Base-by-base conservation (phyloP, 2,329 filamentous ascomycete species). In the Calonectria naviculata region DNA sequence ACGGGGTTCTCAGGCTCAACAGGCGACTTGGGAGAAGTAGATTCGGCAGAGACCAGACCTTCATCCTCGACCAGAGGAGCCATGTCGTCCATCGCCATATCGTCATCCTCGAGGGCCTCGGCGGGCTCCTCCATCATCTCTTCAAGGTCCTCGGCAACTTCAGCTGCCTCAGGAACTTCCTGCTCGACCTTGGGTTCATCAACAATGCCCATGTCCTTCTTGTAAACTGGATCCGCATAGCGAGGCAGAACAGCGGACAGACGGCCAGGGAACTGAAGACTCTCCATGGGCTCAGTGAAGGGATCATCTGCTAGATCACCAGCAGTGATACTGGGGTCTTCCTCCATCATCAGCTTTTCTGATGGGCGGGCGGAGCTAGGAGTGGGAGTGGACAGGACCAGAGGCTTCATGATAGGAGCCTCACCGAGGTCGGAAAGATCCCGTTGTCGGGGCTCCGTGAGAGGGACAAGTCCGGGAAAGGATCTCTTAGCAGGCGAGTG, bases 401-500 rank as follows among this genome's bases (percentile, higher is more conserved):
- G 80, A 7, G 84, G 77, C 72, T 84, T 84, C 71, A 83, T 83
- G 15, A 77, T 74, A 3, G 83, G 82, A 31, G 81, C 82, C 34
- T 79, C 79, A 7, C 75, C 77, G 12, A 80, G 64, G 2, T 60
- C 34, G 13, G 66, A 52, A 31, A 71, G n/a, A 42, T 78, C 75
- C 19, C 74, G 74, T 10, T 71, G 67, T 49, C 72, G 74, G 34
- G 78, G 71, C 36, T 83, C 81, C 4, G 78, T 76, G 3, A 81
- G 73, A 19, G 84, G 78, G 54, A 81, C 81, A 70, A 84, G 70
- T 7, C 79, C 79, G 17, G 81, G 80, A 54, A 83, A 78, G 3
- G 82, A 78, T 63, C 86, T 83, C 76, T 89, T 89, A 1, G 87
- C 87, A 4, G 87, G 88, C 10, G 89, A 90, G 56, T 85, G 84